phyloP scores from a whole-genome alignment of 2,329 filamentous ascomycete genomes.

The Bipolaris sorokiniana region DNA sequence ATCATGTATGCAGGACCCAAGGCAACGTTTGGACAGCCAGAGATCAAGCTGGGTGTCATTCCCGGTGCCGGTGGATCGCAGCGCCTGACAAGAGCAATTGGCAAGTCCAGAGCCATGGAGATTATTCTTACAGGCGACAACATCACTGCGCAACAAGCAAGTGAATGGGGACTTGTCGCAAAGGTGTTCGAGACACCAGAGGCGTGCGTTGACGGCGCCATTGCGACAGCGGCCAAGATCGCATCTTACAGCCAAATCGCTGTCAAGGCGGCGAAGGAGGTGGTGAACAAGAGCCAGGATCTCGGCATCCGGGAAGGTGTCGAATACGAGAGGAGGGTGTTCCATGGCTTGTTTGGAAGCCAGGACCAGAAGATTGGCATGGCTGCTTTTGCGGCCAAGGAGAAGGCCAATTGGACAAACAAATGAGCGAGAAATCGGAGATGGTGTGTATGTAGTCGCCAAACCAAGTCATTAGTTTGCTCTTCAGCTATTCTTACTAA shows the following conservation, averaged over 20 bases:
- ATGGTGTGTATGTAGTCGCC: neutral
- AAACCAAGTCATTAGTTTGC: neutral
- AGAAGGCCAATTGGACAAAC: conserved; percentile 88
- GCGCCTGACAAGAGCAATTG: conserved; percentile 74
- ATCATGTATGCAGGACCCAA: conserved; percentile 85
- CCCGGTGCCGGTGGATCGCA: conserved; percentile 93
- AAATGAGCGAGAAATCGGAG: conserved; percentile 58
- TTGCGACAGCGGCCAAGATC: conserved; percentile 88
- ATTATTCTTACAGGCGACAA: conserved; percentile 61
- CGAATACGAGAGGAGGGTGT: conserved; percentile 91
- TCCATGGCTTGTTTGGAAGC: conserved; percentile 91
- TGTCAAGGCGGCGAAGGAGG: conserved; percentile 89
- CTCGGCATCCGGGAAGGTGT: conserved; percentile 85
- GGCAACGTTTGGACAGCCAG: conserved; percentile 94
- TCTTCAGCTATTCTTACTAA: neutral
- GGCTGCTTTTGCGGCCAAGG: conserved; percentile 94
- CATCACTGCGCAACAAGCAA: conserved; percentile 84
- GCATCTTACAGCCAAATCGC: conserved; percentile 86
- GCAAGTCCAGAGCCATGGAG: conserved; percentile 56
- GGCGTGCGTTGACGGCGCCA: conserved; percentile 77
- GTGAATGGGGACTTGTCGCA: conserved; percentile 88
- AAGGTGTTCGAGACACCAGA: conserved; percentile 80
- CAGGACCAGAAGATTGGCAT: conserved; percentile 96
- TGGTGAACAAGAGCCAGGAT: conserved; percentile 99
- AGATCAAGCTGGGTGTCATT: conserved; percentile 93